Evolutionary conservation across 2,329 filamentous ascomycete species (phyloP).

Genomic region (Lachnellula willkommii): DNA sequence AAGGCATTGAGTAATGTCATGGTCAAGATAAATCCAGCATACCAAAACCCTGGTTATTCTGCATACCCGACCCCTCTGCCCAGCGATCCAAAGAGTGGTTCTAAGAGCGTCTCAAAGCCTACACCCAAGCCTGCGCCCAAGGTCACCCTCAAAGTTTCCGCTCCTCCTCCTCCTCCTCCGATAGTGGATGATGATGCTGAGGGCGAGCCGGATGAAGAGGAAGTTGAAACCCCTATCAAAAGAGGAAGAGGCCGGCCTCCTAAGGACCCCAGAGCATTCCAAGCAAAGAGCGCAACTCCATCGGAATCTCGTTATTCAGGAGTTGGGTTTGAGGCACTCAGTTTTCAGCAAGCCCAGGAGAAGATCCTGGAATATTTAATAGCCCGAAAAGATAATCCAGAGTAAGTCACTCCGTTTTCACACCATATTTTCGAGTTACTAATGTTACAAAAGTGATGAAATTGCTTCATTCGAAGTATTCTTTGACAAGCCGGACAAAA

Average conservation of each 20-base stretch:
- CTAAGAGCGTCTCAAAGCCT: neutral
- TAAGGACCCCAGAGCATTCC: constrained; percentile 24
- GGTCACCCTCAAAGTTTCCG: neutral
- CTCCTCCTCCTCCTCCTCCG: constrained; percentile 2
- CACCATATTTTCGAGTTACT: neutral
- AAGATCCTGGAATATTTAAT: constrained; percentile 75
- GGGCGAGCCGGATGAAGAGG: constrained; percentile 29
- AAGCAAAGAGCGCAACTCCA: constrained; percentile 35
- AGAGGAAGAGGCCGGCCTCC: constrained; percentile 23
- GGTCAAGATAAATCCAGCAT: constrained; percentile 80
- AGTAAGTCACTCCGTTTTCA: constrained; percentile 41
- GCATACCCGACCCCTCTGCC: constrained; percentile 67
- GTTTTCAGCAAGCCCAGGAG: constrained; percentile 80
- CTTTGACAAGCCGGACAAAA: constrained; percentile 68
- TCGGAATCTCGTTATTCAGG: constrained; percentile 50
- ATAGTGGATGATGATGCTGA: constrained; percentile 32
- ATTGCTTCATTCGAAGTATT: constrained; percentile 70
- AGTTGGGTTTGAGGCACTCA: constrained; percentile 63
- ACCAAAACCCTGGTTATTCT: constrained; percentile 61
- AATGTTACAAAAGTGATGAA: constrained; percentile 48
- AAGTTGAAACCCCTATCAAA: constrained; percentile 20
- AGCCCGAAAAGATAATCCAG: constrained; percentile 57
- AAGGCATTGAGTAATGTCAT: constrained; percentile 86
- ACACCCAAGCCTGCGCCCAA: neutral
- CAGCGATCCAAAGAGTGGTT: constrained; percentile 38